Base-by-base conservation (phyloP, 129 eudicot species). In the Helianthus tuberosus region DNA sequence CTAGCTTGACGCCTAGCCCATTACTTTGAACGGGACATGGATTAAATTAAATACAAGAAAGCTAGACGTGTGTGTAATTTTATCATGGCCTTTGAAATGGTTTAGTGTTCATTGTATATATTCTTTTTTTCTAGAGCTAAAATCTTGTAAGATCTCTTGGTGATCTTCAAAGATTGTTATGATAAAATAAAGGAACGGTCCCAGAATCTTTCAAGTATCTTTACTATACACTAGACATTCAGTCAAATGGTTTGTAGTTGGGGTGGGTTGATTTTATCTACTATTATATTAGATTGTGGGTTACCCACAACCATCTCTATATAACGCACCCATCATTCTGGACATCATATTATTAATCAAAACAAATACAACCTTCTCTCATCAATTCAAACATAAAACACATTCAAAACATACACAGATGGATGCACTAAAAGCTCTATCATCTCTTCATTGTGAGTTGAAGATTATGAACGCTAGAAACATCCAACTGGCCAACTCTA, bases 391-490 rank as follows among this genome's bases (percentile, higher is more conserved):
- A 5, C 27, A 14, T 27, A 14, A 43, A n/a, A 57, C 67, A 65
- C 51, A 50, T 51, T 63, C 3, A 10, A 68, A 43, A 25, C 41
- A 46, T 12, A 77, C 57, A 61, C n/a, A 61, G 39, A 87, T 84
- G 92, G 83, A 62, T 76, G 52, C 76, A 23, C 66, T 55, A 53
- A 68, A 71, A 57, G 52, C 16, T 55, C 68, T 15, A 11, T 65
- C 85, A 39, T 75, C 87, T 36, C 53, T 91, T 23, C 81, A 69
- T 48, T 80, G 86, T 74, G 89, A 88, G 54, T 11, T 91, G 15
- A 82, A 63, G 62, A 77, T 91, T 32, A 63, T 84, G 66, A 86
- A 77, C 63, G 97, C 97, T 5, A 88, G 82, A 82, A 84, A 91
- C 74, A 67, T 76, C 1, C 67, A 82, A 25, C 44, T 72, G 4